Conservation (phyloP, 1,284 basidiomycete genomes). For the Tylopilus orsonianus region DNA sequence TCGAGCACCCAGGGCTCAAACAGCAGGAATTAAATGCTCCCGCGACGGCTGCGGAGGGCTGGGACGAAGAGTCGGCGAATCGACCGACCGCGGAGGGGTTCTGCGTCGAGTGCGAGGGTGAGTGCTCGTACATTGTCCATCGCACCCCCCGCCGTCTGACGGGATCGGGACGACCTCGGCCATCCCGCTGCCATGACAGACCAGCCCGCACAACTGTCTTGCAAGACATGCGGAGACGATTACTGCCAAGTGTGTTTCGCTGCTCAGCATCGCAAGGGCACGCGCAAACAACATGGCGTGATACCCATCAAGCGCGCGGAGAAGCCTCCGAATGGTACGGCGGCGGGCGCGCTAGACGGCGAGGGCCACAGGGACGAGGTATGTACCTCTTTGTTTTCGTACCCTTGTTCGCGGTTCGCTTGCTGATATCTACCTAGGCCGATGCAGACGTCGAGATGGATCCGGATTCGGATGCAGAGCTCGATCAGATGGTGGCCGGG, state of each 20-base stretch:
- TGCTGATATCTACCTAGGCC: conserved; percentile 19
- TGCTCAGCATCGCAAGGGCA: conserved; percentile 77
- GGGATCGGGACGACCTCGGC: no score
- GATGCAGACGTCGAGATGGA: conserved; percentile 38
- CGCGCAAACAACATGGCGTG: conserved; percentile 62
- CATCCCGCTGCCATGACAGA: conserved; percentile 51
- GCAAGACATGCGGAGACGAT: conserved; percentile 66
- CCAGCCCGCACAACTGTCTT: conserved; percentile 73
- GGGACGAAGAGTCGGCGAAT: conserved; percentile 62
- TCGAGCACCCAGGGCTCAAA: conserved; percentile 52
- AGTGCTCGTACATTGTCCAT: no score
- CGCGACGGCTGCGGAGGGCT: conserved; percentile 44
- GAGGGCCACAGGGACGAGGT: conserved; percentile 21
- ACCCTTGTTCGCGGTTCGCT: neutral
- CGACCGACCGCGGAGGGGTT: conserved; percentile 58
- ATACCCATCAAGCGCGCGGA: conserved; percentile 41
- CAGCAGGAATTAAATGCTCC: conserved; percentile 27
- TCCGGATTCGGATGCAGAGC: conserved; percentile 48
- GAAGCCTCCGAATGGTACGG: conserved; percentile 25
- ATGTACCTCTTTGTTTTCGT: neutral
- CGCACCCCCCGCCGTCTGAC: no score
- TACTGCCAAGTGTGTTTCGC: conserved; percentile 84
- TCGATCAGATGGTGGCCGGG: conserved; percentile 37
- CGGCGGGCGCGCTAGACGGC: neutral
- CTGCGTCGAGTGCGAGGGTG: conserved; percentile 83